Evolutionary conservation across 768 basidiomycete genomes (phyloP).

Genomic region (Mycena haematopus): DNA sequence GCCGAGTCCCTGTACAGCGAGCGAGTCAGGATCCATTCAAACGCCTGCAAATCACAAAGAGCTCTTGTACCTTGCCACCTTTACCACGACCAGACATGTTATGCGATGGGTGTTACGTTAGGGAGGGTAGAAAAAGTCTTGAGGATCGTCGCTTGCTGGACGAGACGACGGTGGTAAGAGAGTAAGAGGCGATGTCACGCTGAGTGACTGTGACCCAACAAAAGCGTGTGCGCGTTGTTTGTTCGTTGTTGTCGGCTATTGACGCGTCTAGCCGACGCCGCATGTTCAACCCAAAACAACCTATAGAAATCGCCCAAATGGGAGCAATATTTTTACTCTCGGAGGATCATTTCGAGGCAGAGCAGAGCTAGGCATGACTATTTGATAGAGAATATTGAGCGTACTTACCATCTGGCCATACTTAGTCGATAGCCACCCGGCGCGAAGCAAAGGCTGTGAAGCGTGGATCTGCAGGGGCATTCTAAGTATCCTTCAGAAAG

Average conservation of each 20-base stretch:
- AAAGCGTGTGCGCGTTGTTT: neutral
- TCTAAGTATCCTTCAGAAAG: neutral
- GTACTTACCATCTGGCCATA: slow-evolving; percentile 17
- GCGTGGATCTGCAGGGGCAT: neutral
- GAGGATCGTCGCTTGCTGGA: slow-evolving; percentile 7
- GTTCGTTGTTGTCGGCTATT: neutral
- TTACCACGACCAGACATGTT: slow-evolving; percentile 96
- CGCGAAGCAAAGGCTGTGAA: slow-evolving; percentile 15
- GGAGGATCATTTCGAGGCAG: no score
- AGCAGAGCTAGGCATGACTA: no score
- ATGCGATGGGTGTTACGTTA: slow-evolving; percentile 20
- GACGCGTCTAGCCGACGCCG: neutral
- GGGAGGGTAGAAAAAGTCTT: slow-evolving; percentile 15
- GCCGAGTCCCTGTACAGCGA: slow-evolving; percentile 74
- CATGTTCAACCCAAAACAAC: no score
- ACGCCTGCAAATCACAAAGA: no score
- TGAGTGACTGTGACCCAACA: slow-evolving; percentile 8
- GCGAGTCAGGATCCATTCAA: neutral
- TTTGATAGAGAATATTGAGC: neutral
- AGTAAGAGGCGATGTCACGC: slow-evolving; percentile 6
- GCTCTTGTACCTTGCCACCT: slow-evolving; percentile 75
- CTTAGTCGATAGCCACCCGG: slow-evolving; percentile 21
- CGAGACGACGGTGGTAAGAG: neutral
- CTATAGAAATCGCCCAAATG: no score
- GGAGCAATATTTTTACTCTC: no score